Base-by-base conservation (phyloP, 2,329 filamentous ascomycete species). In the Ceratocystiopsis sp. region DNA sequence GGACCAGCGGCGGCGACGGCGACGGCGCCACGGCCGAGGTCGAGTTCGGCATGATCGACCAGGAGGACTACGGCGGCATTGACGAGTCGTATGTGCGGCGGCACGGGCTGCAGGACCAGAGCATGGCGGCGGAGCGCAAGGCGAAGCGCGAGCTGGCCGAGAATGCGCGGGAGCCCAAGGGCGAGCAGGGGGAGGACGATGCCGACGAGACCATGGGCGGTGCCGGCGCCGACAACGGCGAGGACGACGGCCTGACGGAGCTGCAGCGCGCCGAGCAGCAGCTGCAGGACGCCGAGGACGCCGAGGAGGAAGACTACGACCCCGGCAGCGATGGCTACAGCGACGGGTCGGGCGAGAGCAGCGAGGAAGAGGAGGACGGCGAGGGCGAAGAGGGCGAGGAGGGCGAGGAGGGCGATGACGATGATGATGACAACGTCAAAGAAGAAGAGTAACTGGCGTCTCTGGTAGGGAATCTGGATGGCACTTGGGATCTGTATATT, bases 41-140 rank as follows among this genome's bases (percentile, higher is more conserved):
- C 18, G 77, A 81, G 54, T 81, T 81, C 49, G 66, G 65, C 35
- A 81, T 81, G 78, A 56, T 82, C 16, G 78, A 82, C 51, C 77
- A 82, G 57, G 73, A 75, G 49, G 75, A 82, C 53, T 80, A 78
- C 47, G 62, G 60, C 5, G 71, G 68, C 18, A 80, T 82, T 47
- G 74, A 79, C 51, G 67, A 71, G 48, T 55, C 54, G n/a, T 82
- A 78, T 52, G 65, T 81, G 39, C 68, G 69, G 52, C 65, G 65
- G 11, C 70, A 80, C 50, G 65, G 69, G 0, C 63, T 82, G 21
- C 73, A 79, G 48, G 76, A 82, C 52, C 64, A 73, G 46, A 80
- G 77, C 53, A 75, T 82, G 74, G 77, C 76, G 0, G 77, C 81
- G 53, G 69, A 73, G 54, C 61, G 78, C 42, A 76, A 76, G 52